A percentile compares a stretch with the other conserved stretches of the same genome.
phyloP scores from a whole-genome alignment of 129 eudicot species.

The Arctium lappa region DNA sequence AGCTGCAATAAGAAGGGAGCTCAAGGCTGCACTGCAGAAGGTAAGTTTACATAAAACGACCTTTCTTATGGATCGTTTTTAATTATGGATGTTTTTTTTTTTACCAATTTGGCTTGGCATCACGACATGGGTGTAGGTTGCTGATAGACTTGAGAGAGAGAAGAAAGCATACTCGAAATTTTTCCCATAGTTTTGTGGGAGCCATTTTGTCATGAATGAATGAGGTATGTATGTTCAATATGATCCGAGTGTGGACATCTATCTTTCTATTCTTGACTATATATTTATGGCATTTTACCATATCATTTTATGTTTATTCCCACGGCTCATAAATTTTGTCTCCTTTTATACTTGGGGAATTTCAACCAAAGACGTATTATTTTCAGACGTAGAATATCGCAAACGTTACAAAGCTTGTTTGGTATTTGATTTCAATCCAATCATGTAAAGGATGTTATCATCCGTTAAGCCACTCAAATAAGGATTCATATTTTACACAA shows the following conservation, averaged over 20 bases:
- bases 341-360: background rate
- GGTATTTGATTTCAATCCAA: background rate
- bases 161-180: constrained; percentile 59
- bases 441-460: background rate
- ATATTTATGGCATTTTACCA: background rate
- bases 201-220: background rate
- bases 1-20: constrained; percentile 82
- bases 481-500: constrained; percentile 1
- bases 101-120: background rate
- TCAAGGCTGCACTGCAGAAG: constrained; percentile 59
- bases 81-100: background rate
- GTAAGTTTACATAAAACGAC: constrained; percentile 21
- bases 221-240: constrained; percentile 24
- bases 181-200: constrained; percentile 33
- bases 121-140: constrained; percentile 25
- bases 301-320: background rate
- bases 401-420: background rate
- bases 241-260: background rate
- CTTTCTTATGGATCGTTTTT: background rate
- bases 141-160: constrained; percentile 73
- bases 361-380: background rate
- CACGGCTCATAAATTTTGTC: constrained; percentile 17
- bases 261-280: background rate
- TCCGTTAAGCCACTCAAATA: background rate
- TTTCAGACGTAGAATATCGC: background rate